Percentiles rank a stretch among this genome's conserved stretches.
Conservation (phyloP, 192 early-diverging fungal species). For the Mortierella claussenii region DNA sequence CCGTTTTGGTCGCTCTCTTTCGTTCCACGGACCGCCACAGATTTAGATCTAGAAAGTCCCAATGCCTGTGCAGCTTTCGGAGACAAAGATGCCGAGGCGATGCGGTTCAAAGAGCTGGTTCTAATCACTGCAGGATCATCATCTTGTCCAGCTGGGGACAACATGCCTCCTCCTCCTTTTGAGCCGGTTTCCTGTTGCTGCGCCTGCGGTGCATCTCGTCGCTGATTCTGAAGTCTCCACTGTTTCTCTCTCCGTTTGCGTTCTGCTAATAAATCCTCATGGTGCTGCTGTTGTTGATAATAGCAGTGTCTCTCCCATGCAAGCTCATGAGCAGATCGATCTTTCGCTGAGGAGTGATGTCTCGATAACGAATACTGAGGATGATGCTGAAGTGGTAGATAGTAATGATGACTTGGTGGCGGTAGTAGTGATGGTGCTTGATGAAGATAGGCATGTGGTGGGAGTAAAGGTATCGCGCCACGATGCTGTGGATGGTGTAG, state of each 20-base stretch:
- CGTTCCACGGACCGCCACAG: not conserved
- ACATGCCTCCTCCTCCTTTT: constrained; percentile 2
- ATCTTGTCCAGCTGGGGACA: too few relatives aligned
- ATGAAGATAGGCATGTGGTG: not conserved
- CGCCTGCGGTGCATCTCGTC: not conserved
- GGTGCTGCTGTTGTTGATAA: constrained; percentile 38
- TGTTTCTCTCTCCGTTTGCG: constrained; percentile 10
- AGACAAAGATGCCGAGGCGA: constrained; percentile 7
- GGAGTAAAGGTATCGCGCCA: not conserved
- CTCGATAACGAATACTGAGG: too few relatives aligned
- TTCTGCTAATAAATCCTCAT: constrained; percentile 32
- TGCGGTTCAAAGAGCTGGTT: constrained; percentile 25
- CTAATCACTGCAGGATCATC: too few relatives aligned
- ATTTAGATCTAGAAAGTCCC: constrained; percentile 21
- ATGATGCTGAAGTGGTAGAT: too few relatives aligned
- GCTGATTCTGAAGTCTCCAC: not conserved
- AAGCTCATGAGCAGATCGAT: constrained; percentile 24
- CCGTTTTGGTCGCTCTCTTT: not conserved
- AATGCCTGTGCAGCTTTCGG: constrained; percentile 5
- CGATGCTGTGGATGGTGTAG: not conserved
- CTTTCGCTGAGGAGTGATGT: constrained; percentile 5
- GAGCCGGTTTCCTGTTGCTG: not conserved
- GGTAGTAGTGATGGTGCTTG: too few relatives aligned
- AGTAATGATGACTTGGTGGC: too few relatives aligned
- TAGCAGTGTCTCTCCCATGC: constrained; percentile 50